These are phyloP conservation scores for Avena atlantica DNA, from an alignment of 176 grass and related monocot species.

Conservation along the genomic window DNA sequence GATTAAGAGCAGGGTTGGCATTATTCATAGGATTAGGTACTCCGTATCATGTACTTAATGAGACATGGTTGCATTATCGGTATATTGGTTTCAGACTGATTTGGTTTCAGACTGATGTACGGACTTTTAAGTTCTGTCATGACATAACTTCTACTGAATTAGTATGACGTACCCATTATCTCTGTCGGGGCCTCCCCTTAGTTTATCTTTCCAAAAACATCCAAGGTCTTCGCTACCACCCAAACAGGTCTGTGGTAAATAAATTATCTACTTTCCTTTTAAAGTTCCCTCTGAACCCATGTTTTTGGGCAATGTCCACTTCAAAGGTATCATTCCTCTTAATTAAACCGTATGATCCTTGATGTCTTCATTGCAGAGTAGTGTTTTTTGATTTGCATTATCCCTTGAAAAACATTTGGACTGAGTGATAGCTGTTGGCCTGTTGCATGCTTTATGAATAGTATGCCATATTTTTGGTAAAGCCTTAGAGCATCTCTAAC, in stretches of 20 bases:
- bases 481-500: background rate
- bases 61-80: constrained; percentile 10
- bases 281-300: background rate
- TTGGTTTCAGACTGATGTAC: constrained; percentile 6
- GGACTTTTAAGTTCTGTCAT: background rate
- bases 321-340: background rate
- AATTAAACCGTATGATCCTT: background rate
- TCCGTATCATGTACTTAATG: background rate
- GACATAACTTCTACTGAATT: too few species aligned
- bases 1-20: background rate
- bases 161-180: background rate
- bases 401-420: background rate
- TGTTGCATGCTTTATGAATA: constrained; percentile 12
- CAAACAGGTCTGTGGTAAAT: background rate
- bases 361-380: background rate
- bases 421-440: background rate
- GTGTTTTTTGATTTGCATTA: background rate
- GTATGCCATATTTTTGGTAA: background rate
- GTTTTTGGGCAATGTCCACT: background rate
- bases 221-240: background rate
- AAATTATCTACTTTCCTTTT: background rate
- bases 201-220: background rate
- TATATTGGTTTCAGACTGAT: constrained; percentile 15
- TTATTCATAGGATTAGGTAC: background rate
- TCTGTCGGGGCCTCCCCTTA: background rate